phyloP scores from a whole-genome alignment of 2,329 filamentous ascomycete genomes.

The Corynespora cassiicola region DNA sequence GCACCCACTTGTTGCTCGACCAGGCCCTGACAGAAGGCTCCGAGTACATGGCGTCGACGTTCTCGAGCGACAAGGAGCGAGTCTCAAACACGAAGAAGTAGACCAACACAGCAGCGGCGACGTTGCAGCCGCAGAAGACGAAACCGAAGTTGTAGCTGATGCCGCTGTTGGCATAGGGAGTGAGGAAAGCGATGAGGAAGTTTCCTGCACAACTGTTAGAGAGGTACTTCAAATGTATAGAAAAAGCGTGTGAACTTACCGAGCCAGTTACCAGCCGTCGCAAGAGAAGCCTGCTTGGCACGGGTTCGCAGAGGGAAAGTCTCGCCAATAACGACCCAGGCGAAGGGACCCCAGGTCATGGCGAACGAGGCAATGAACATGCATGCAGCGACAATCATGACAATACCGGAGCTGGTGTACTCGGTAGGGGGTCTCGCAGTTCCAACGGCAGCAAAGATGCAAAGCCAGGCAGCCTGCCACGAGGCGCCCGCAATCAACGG shows the following conservation, averaged over 20 bases:
- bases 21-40: conserved; percentile 30
- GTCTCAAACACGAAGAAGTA: conserved; percentile 46
- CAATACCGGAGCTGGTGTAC: conserved; percentile 60
- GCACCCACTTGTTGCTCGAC: conserved; percentile 42
- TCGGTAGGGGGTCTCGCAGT: conserved; percentile 49
- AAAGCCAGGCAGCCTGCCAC: conserved; percentile 71
- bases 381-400: conserved; percentile 75
- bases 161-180: conserved; percentile 33
- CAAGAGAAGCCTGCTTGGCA: conserved; percentile 42
- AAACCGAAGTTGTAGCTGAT: conserved; percentile 43
- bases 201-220: conserved; percentile 16
- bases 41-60: conserved; percentile 44
- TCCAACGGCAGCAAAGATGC: conserved; percentile 60
- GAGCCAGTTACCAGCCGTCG: conserved; percentile 42
- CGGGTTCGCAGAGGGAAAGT: conserved; percentile 40
- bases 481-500: conserved; percentile 70
- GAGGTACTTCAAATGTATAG: conserved; percentile 24
- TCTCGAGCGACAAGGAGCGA: conserved; percentile 42
- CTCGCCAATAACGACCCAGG: conserved; percentile 54
- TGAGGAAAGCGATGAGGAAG: conserved; percentile 28
- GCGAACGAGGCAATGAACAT: conserved; percentile 79
- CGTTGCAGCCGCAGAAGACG: conserved; percentile 44
- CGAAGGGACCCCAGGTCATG: conserved; percentile 67
- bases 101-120: conserved; percentile 33
- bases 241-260: conserved; percentile 8